These are phyloP conservation scores for Ustilago loliicola DNA, from an alignment of 1,284 basidiomycete species.

Conservation along the genomic window DNA sequence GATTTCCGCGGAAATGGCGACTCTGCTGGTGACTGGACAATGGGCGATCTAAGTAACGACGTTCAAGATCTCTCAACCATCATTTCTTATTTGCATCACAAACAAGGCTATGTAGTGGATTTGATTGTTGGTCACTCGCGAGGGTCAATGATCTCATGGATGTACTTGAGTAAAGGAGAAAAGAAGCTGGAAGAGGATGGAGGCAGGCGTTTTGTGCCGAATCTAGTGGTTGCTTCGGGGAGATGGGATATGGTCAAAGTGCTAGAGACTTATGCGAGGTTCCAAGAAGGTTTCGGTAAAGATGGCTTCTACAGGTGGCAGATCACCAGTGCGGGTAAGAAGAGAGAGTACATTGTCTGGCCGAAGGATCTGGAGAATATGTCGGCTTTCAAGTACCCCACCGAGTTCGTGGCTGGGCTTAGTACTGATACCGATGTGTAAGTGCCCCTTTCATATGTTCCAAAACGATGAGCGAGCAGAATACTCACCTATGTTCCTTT, in stretches of 20 bases:
- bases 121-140: conserved; percentile 37
- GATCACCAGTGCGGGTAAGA: conserved; percentile 50
- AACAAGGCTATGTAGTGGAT: conserved; percentile 18
- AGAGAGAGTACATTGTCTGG: conserved; percentile 34
- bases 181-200: conserved; percentile 14
- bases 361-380: conserved; percentile 45
- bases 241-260: conserved; percentile 25
- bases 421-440: conserved; percentile 35
- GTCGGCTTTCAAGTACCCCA: conserved; percentile 24
- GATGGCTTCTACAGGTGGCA: conserved; percentile 54
- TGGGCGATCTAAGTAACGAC: conserved; percentile 33
- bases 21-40: conserved; percentile 27
- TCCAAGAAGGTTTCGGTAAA: conserved; percentile 26
- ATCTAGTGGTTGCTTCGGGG: conserved; percentile 21
- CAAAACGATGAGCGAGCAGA: neutral
- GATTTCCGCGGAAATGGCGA: conserved; percentile 76
- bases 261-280: conserved; percentile 20
- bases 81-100: conserved; percentile 20
- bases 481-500: neutral
- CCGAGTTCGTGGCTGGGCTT: conserved; percentile 15
- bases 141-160: conserved; percentile 38
- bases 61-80: conserved; percentile 36
- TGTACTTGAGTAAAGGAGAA: conserved; percentile 23
- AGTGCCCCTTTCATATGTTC: neutral
- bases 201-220: conserved; percentile 13